Conservation (phyloP, 148 eudicot genomes). For the Beta vulgaris region DNA sequence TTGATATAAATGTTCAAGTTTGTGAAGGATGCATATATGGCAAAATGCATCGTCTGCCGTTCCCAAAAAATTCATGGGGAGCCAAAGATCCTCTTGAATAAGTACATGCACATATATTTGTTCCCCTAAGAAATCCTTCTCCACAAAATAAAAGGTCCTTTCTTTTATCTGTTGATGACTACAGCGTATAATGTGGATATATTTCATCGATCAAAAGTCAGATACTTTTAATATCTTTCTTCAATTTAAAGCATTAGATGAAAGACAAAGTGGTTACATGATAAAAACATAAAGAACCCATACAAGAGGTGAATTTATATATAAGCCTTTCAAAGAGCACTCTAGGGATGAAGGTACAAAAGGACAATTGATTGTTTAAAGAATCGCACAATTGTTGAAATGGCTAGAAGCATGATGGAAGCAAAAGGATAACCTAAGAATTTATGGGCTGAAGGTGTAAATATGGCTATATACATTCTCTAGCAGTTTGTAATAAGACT, state of each 20-base stretch:
- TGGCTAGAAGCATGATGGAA: constrained; percentile 1
- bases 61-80: neutral
- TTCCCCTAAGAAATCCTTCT: neutral
- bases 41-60: neutral
- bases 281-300: no score
- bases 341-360: neutral
- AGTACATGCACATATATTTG: neutral
- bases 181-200: neutral
- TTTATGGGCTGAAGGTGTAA: neutral
- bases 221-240: neutral
- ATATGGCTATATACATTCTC: neutral
- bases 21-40: constrained; percentile 5
- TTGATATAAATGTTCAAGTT: neutral
- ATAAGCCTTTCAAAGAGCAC: neutral
- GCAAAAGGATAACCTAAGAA: neutral
- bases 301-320: neutral
- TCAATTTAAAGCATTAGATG: neutral
- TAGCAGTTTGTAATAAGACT: neutral
- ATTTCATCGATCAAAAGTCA: neutral
- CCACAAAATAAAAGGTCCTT: neutral
- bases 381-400: neutral
- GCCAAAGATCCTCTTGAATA: neutral
- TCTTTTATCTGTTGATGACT: neutral
- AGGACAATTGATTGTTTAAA: neutral
- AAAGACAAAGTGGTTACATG: neutral